A percentile compares a stretch with the other conserved stretches of the same genome.
Conservation (phyloP, 1,139 yeast species). For the Protomyces gravidus region DNA sequence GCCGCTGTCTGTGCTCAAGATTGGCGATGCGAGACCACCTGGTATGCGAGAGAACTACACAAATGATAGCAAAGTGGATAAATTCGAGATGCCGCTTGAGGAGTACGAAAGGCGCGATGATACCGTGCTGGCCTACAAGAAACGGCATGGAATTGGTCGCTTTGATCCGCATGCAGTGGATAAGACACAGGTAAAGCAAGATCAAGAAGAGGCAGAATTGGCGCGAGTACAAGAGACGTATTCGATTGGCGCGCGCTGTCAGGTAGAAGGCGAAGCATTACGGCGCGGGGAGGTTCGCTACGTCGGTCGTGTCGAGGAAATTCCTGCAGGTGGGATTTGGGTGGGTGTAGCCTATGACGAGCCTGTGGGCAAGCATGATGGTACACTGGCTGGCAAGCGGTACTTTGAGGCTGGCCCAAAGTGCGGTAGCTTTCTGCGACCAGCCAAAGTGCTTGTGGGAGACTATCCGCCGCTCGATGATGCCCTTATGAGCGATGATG, state of each 20-base stretch:
- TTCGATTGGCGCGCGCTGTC: slow-evolving; percentile 42
- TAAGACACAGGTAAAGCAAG: slow-evolving; percentile 35
- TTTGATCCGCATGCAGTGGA: slow-evolving; percentile 55
- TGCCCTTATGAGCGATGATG: slow-evolving; percentile 37
- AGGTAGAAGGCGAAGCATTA: slow-evolving; percentile 44
- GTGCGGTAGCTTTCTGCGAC: slow-evolving; percentile 50
- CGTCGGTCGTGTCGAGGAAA: slow-evolving; percentile 61
- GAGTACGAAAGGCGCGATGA: slow-evolving; percentile 60
- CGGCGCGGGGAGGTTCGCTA: slow-evolving; percentile 65
- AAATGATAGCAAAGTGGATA: slow-evolving; percentile 42
- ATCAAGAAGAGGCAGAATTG: slow-evolving; percentile 35
- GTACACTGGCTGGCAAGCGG: slow-evolving; percentile 58
- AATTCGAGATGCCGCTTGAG: slow-evolving; percentile 57
- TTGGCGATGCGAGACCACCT: slow-evolving; percentile 43
- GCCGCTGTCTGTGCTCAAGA: slow-evolving; percentile 35
- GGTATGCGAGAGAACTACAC: slow-evolving; percentile 40
- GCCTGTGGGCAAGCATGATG: slow-evolving; percentile 73
- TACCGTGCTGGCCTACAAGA: slow-evolving; percentile 75
- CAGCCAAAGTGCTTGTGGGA: slow-evolving; percentile 42
- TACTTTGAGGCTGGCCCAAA: slow-evolving; percentile 56
- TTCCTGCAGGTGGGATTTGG: slow-evolving; percentile 51
- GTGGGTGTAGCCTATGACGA: slow-evolving; percentile 67
- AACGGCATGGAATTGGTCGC: slow-evolving; percentile 60
- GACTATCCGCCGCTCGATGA: slow-evolving; percentile 40
- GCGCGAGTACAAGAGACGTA: slow-evolving; percentile 40